Base-by-base conservation (phyloP, 768 basidiomycete genomes). In the Panaeolus papilionaceus region DNA sequence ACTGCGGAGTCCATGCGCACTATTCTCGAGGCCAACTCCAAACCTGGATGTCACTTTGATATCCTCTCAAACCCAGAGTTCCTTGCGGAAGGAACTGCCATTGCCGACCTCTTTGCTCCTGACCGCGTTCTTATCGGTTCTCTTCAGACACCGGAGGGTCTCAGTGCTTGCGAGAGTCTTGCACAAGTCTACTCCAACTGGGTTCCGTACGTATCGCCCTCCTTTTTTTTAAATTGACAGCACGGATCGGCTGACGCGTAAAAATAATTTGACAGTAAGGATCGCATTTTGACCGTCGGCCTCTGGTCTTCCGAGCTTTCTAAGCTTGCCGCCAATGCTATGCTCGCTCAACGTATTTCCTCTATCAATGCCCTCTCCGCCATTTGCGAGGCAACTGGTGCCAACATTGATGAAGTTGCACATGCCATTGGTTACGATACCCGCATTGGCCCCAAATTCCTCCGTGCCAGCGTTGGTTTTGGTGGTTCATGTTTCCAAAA, bases 41-140 rank as follows among this genome's bases (percentile, higher is more conserved):
- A 90, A 76, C 89, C 92, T 67, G 90, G 91, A 73, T 91, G 92
- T 80, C 89, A 88, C 68, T 99, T 99, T 75, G 96, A 99, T 76
- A 99, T 99, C 77, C 91, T 99, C 71, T 99, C 98, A 75, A 99
- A 99, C 84, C 98, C 98, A 66, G 98, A 99, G 78, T 99, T 99
- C 85, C 86, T 99, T 61, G 98, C 98, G 7, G 98, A 99, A 81
- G 98, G 98, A 70, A 98, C 98, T 40, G 98, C 98, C 65, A 96
- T 99, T 75, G 73, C 67, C 61, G 98, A 99, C 79, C 89, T 99
- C 37, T 88, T 94, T 78, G 79, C 75, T 18, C 98, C 98, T 18
- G 98, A 99, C 81, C 92, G 98, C 69, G 97, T 99, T 69, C 89
- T 99, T 67, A 98, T 99, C 76, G 98, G 98, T 23, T 98, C 96